Percentiles rank a stretch among this genome's conserved stretches.
phyloP scores from a whole-genome alignment of 2,329 filamentous ascomycete species.

The Cladophialophora chaetospira region DNA sequence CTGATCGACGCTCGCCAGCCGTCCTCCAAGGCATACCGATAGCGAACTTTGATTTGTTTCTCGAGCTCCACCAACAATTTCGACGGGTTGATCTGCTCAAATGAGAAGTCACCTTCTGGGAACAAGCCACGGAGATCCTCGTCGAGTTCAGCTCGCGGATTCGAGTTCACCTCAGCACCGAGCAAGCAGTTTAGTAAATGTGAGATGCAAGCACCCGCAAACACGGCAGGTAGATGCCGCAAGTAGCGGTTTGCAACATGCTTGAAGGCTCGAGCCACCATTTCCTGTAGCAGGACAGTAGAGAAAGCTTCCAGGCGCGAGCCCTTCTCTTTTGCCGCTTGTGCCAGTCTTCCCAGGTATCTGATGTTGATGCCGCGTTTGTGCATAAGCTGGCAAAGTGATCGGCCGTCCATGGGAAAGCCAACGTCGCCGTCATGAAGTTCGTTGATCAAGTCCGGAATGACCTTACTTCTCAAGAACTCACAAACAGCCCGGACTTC shows the following conservation, averaged over 20 bases:
- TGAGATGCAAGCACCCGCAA: slow-evolving; percentile 76
- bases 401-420: slow-evolving; percentile 98
- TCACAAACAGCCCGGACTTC: slow-evolving; percentile 83
- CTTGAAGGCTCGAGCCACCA: slow-evolving; percentile 95
- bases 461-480: slow-evolving; percentile 72
- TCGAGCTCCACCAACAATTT: slow-evolving; percentile 69
- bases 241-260: slow-evolving; percentile 81
- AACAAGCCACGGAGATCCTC: slow-evolving; percentile 73
- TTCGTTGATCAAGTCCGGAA: slow-evolving; percentile 84
- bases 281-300: slow-evolving; percentile 81
- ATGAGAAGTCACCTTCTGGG: slow-evolving; percentile 77
- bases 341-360: slow-evolving; percentile 85
- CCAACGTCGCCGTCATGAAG: slow-evolving; percentile 90
- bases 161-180: slow-evolving; percentile 72
- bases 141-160: slow-evolving; percentile 77
- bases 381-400: slow-evolving; percentile 83
- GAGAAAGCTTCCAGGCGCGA: slow-evolving; percentile 75
- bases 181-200: slow-evolving; percentile 94
- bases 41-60: slow-evolving; percentile 71
- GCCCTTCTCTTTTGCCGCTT: slow-evolving; percentile 66
- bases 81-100: slow-evolving; percentile 75
- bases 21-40: slow-evolving; percentile 70
- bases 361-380: slow-evolving; percentile 96
- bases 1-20: slow-evolving; percentile 70
- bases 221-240: slow-evolving; percentile 73